Conservation (phyloP, 1,139 yeast species). For the Candida pseudocylindracea region DNA sequence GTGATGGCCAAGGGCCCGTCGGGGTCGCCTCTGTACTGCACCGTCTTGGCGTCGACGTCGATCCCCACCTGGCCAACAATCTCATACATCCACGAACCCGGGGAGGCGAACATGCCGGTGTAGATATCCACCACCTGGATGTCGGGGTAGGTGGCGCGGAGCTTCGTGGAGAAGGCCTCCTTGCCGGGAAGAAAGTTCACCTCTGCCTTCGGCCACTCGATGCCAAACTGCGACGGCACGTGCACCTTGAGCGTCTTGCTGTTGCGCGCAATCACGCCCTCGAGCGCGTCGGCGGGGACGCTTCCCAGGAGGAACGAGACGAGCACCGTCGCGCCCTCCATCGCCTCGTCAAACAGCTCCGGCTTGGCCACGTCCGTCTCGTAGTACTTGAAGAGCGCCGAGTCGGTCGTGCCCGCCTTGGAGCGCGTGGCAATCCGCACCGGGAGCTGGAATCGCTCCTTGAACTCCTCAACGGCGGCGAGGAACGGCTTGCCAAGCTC, state of each 20-base stretch:
- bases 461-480: slow-evolving; percentile 19
- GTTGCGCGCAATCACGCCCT: too few relatives aligned
- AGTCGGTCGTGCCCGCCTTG: slow-evolving; percentile 10
- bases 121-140: slow-evolving; percentile 26
- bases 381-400: slow-evolving; percentile 18
- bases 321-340: slow-evolving; percentile 27
- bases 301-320: slow-evolving; percentile 14
- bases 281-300: slow-evolving; percentile 8
- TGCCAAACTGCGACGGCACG: slow-evolving; percentile 44
- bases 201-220: slow-evolving; percentile 7
- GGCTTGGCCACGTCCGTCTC: slow-evolving; percentile 10
- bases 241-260: slow-evolving; percentile 21
- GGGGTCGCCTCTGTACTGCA: slow-evolving; percentile 8
- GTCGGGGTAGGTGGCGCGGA: slow-evolving; percentile 17
- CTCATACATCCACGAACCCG: slow-evolving; percentile 14
- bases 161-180: slow-evolving; percentile 16
- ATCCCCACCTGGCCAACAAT: slow-evolving; percentile 15
- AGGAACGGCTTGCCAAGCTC: slow-evolving; percentile 23
- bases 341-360: slow-evolving; percentile 10
- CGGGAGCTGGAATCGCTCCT: slow-evolving; percentile 21
- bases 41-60: slow-evolving; percentile 11
- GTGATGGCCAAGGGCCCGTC: too few relatives aligned
- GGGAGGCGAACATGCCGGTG: slow-evolving; percentile 21
- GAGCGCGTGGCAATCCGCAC: slow-evolving; percentile 27
- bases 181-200: slow-evolving; percentile 6